Conservation (phyloP, 2,329 filamentous ascomycete genomes). For the Cercospora zeina region DNA sequence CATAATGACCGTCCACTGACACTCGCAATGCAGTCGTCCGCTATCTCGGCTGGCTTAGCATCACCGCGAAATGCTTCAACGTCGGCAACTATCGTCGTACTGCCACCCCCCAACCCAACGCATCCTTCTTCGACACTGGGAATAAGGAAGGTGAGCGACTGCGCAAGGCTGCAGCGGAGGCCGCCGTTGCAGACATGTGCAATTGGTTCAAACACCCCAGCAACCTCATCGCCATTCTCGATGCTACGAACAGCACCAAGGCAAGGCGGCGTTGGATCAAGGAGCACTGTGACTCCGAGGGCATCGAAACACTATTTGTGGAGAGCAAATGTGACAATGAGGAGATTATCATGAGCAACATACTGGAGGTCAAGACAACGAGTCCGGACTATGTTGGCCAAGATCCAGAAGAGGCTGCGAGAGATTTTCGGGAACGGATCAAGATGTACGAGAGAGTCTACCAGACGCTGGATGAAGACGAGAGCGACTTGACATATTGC, state of each 20-base stretch:
- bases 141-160: constrained; percentile 89
- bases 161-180: constrained; percentile 83
- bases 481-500: constrained; percentile 86
- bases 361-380: constrained; percentile 86
- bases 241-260: constrained; percentile 96
- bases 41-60: constrained; percentile 95
- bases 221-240: constrained; percentile 87
- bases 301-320: constrained; percentile 87
- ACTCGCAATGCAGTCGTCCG: constrained; percentile 65
- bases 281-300: constrained; percentile 69
- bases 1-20: constrained; percentile 1
- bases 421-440: constrained; percentile 91
- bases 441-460: constrained; percentile 97
- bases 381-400: constrained; percentile 93
- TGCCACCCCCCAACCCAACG: constrained; percentile 83
- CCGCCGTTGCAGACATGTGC: constrained; percentile 90
- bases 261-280: constrained; percentile 86
- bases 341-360: constrained; percentile 96
- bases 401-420: constrained; percentile 86
- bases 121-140: constrained; percentile 90
- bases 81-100: constrained; percentile 92
- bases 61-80: constrained; percentile 93
- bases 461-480: constrained; percentile 86
- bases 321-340: constrained; percentile 97
- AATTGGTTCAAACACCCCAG: constrained; percentile 78